Base-by-base conservation (phyloP, 768 basidiomycete species). In the Boletus tomentosulus region DNA sequence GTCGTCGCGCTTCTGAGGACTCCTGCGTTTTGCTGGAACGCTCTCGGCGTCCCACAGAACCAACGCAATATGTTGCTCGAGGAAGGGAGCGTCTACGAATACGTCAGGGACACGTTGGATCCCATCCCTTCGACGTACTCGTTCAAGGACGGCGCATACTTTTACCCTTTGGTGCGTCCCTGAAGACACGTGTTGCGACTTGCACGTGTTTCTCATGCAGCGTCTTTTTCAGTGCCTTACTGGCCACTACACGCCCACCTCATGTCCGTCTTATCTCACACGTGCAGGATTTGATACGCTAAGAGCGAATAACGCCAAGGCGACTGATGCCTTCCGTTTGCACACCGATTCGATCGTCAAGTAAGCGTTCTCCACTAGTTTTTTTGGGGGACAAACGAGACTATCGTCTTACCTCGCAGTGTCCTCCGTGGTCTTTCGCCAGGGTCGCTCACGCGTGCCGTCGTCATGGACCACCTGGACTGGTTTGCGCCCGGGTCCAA, bases 401-500 rank as follows among this genome's bases (percentile, higher is more conserved):
- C 31, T 13, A 38, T 34, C 24, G 31, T 25, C 12, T 10, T 22
- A 28, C 34, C 7, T n/a, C 2, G 16, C 25, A 80, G 77, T 53
- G 80, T 80, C 11, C 66, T 80, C 12, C 66, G 60, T 24, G 78
- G 76, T 11, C 72, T 80, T 16, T 69, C 67, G 1, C 57, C 69
- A n/a, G 70, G 70, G 31, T 79, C 79, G 7, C 72, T 87, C 43
- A 87, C 84, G 33, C 79, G 83, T 27, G 79, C 80, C 11, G 76
- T 87, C 28, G 74, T 87, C 53, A 88, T 88, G 87, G 87, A 89
- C 66, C 82, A 83, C 46, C 74, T 86, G 46, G 84, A 85, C 58
- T 82, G 79, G 75, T 80, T 82, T 49, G 58, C 75, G 0, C 80
- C 81, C 0, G 75, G 76, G 3, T 72, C 77, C 15, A 65, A 67